Conservation (phyloP, 2,329 filamentous ascomycete species). For the Nothomitra cinnamomea region DNA sequence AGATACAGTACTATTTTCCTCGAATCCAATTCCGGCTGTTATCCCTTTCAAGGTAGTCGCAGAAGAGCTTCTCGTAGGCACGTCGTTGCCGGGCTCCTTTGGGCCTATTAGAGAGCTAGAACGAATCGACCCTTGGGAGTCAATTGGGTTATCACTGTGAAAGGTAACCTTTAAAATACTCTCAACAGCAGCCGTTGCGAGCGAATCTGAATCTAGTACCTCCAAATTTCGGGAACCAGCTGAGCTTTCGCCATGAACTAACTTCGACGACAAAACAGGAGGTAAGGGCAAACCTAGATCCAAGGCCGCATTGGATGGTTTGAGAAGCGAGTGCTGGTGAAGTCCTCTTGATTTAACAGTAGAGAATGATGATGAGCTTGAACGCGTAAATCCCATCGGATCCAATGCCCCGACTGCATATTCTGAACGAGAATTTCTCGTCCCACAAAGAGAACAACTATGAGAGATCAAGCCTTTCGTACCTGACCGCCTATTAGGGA, state of each 20-base stretch:
- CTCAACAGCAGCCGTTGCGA: not conserved
- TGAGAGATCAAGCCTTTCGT: not conserved
- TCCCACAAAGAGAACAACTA: not conserved
- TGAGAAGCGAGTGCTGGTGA: not conserved
- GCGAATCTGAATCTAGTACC: not conserved
- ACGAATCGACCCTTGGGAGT: too few species aligned
- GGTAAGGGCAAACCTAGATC: not conserved
- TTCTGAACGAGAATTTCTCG: not conserved
- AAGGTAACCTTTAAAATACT: not conserved
- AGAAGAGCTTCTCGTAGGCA: not conserved
- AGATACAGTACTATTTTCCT: not conserved
- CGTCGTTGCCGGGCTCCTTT: not conserved
- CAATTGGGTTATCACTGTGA: too few species aligned
- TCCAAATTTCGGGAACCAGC: not conserved
- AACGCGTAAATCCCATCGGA: not conserved
- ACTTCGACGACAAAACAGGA: not conserved
- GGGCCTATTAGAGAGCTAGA: too few species aligned
- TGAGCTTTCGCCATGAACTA: not conserved
- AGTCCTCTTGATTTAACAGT: not conserved
- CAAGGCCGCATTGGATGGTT: not conserved
- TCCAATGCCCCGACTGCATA: not conserved
- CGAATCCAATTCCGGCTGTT: not conserved
- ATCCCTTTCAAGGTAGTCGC: not conserved
- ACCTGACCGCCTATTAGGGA: not conserved
- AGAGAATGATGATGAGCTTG: not conserved